Percentiles rank a stretch among this genome's conserved stretches.
Evolutionary conservation across 257 asterid genomes (phyloP).

Genomic region (Ilex asprella): DNA sequence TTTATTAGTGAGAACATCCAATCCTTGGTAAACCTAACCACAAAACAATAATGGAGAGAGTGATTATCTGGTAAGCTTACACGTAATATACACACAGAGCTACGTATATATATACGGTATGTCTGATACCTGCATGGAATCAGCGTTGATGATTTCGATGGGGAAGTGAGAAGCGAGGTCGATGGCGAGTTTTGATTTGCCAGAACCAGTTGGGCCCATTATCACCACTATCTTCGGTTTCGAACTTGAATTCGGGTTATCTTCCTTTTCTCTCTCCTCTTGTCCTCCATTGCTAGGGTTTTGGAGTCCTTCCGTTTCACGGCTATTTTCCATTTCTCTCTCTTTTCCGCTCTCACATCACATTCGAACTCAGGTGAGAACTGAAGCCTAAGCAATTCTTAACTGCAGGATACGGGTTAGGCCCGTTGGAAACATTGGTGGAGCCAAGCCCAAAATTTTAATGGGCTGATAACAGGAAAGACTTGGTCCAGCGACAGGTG

Average conservation of each 20-base stretch:
- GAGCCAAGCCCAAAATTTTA: too few relatives aligned
- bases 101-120: neutral
- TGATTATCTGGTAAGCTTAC: neutral
- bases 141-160: constrained; percentile 84
- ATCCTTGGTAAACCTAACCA: constrained; percentile 60
- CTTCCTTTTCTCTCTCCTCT: neutral
- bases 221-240: constrained; percentile 69
- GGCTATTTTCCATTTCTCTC: neutral
- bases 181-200: constrained; percentile 63
- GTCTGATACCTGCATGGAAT: constrained; percentile 74
- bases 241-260: constrained; percentile 9
- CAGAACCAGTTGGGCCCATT: constrained; percentile 21
- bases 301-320: neutral
- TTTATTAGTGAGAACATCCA: constrained; percentile 88
- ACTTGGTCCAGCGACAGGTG: too few relatives aligned
- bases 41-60: neutral
- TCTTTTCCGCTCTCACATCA: neutral
- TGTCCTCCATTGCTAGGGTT: too few relatives aligned
- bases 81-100: neutral
- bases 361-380: too few relatives aligned
- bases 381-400: too few relatives aligned
- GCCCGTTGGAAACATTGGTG: neutral
- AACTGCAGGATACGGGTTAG: too few relatives aligned
- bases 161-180: constrained; percentile 80
- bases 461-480: too few relatives aligned